These are phyloP conservation scores for Microdochium paspali DNA, from an alignment of 2,329 filamentous ascomycete genomes.

Conservation along the genomic window DNA sequence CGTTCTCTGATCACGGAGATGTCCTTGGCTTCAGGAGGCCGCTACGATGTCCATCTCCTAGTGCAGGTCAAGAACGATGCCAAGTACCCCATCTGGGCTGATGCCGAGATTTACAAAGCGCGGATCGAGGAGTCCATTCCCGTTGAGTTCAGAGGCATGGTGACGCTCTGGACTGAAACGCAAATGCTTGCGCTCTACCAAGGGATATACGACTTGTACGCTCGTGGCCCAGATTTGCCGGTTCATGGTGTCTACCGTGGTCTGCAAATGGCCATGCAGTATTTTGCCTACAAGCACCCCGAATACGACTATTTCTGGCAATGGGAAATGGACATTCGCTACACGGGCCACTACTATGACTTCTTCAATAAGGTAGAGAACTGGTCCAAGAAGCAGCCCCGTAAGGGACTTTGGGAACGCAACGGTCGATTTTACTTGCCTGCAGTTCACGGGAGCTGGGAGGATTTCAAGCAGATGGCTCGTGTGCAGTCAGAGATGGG, in stretches of 20 bases:
- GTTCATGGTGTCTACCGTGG: conserved; percentile 91
- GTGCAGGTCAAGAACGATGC: conserved; percentile 76
- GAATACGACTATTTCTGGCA: conserved; percentile 93
- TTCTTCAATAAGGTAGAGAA: conserved; percentile 58
- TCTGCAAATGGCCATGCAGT: conserved; percentile 88
- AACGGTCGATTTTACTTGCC: conserved; percentile 72
- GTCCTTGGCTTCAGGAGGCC: conserved; percentile 68
- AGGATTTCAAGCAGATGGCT: conserved; percentile 70
- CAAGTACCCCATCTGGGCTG: conserved; percentile 68
- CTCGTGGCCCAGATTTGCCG: conserved; percentile 55
- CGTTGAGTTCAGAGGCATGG: conserved; percentile 78
- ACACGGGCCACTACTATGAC: conserved; percentile 80
- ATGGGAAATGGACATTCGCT: conserved; percentile 90
- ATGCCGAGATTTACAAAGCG: conserved; percentile 56
- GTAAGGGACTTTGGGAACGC: conserved; percentile 75
- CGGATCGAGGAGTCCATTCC: conserved; percentile 63
- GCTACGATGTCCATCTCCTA: conserved; percentile 79
- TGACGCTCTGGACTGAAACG: conserved; percentile 86
- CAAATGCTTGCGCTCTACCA: conserved; percentile 91
- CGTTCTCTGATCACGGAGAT: conserved; percentile 79
- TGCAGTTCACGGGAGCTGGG: conserved; percentile 66
- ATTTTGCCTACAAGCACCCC: conserved; percentile 80
- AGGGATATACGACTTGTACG: conserved; percentile 70
- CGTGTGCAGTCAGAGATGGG: conserved; percentile 67
- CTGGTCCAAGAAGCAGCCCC: conserved; percentile 65